Conservation (phyloP, 441 rosid species). For the Manihot esculenta region DNA sequence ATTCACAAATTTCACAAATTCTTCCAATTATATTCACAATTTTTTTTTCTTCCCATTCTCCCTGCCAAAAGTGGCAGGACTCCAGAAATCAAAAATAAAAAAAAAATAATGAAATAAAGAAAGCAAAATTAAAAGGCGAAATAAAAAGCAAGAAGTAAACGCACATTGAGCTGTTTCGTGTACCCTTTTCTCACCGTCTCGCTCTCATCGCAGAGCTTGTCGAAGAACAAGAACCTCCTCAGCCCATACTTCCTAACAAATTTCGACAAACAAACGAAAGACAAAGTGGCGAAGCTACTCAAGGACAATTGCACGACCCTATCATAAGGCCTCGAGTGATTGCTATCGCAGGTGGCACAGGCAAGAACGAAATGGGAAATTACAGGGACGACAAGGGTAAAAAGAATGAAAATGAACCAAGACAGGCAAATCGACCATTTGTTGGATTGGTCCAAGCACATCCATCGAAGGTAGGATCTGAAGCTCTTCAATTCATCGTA, state of each 20-base stretch:
- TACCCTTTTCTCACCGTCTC: slow-evolving; percentile 65
- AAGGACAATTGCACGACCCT: slow-evolving; percentile 73
- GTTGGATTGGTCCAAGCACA: slow-evolving; percentile 86
- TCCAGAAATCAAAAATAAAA: background rate
- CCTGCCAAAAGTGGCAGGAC: no score
- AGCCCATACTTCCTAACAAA: slow-evolving; percentile 66
- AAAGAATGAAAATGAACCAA: slow-evolving; percentile 64
- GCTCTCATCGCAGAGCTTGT: slow-evolving; percentile 88
- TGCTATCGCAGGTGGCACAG: slow-evolving; percentile 65
- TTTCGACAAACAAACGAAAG: slow-evolving; percentile 68
- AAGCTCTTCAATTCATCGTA: slow-evolving; percentile 77
- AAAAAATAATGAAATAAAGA: background rate
- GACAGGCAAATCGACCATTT: slow-evolving; percentile 52
- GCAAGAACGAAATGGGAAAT: slow-evolving; percentile 75
- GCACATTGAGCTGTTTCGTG: slow-evolving; percentile 73
- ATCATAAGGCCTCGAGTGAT: slow-evolving; percentile 68
- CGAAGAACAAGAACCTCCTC: slow-evolving; percentile 76
- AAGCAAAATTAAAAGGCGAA: background rate
- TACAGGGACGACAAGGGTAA: slow-evolving; percentile 62
- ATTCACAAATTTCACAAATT: no score
- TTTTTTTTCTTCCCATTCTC: no score
- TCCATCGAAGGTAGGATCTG: slow-evolving; percentile 72
- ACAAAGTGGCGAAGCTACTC: slow-evolving; percentile 62
- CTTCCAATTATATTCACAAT: no score
- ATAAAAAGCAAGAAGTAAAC: slow-evolving; percentile 22